Percentiles rank a stretch among this genome's conserved stretches.
Conservation (phyloP, 768 basidiomycete genomes). For the Lentinula sp. region DNA sequence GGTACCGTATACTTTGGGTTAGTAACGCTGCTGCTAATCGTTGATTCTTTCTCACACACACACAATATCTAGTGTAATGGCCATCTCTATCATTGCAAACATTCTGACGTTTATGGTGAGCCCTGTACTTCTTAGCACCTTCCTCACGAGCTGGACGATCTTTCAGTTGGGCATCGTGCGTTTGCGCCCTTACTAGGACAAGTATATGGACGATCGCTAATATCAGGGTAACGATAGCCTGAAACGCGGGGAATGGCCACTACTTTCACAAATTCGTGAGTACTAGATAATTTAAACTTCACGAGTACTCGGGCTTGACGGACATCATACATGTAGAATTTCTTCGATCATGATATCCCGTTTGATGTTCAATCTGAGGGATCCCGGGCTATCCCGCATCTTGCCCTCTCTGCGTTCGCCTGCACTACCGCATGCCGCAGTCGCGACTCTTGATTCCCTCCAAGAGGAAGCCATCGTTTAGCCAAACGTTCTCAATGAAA, state of each 20-base stretch:
- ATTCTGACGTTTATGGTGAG: conserved; percentile 3
- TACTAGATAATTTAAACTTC: neutral
- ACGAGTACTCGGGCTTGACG: neutral
- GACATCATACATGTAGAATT: neutral
- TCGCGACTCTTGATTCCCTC: neutral
- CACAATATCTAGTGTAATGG: neutral
- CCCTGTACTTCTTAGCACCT: neutral
- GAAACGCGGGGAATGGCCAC: conserved; percentile 1
- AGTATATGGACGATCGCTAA: neutral
- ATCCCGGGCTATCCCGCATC: conserved; percentile 10
- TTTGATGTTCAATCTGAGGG: conserved; percentile 14
- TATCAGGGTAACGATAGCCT: neutral
- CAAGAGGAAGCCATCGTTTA: neutral
- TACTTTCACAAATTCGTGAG: conserved; percentile 6
- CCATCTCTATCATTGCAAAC: neutral
- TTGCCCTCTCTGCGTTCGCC: neutral
- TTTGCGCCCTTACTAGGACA: neutral
- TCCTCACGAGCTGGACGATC: neutral
- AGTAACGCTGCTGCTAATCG: neutral
- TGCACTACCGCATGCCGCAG: neutral
- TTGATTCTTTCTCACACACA: neutral
- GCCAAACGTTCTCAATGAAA: too few relatives aligned
- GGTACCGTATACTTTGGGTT: conserved; percentile 4
- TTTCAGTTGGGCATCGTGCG: neutral
- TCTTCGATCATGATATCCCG: conserved; percentile 14